Conservation (phyloP, 2,329 filamentous ascomycete species). For the Cytospora leucostoma region DNA sequence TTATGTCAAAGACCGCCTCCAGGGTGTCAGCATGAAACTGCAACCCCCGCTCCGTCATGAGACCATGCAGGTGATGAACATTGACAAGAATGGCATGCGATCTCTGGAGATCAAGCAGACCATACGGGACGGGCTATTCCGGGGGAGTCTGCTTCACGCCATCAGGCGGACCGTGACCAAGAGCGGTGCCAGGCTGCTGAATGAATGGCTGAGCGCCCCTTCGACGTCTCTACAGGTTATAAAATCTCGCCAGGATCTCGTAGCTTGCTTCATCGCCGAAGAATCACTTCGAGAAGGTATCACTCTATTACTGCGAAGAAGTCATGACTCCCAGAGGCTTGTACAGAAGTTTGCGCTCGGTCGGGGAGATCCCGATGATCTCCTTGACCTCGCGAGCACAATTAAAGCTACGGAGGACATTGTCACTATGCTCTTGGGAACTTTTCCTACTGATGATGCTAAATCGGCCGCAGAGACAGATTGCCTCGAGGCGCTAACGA, state of each 20-base stretch:
- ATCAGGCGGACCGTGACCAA: conserved; percentile 88
- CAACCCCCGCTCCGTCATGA: conserved; percentile 79
- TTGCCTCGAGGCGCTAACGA: conserved; percentile 49
- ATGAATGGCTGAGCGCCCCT: conserved; percentile 82
- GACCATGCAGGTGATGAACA: conserved; percentile 76
- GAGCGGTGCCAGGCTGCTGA: conserved; percentile 81
- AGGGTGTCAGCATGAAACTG: conserved; percentile 76
- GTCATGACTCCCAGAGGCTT: conserved; percentile 83
- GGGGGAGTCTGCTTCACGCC: conserved; percentile 87
- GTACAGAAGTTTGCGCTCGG: conserved; percentile 94
- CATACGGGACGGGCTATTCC: conserved; percentile 73
- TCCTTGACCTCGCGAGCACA: conserved; percentile 80
- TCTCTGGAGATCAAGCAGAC: conserved; percentile 89
- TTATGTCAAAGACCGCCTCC: conserved; percentile 79
- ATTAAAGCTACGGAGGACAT: conserved; percentile 74
- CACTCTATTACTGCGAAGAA: conserved; percentile 67
- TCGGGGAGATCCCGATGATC: conserved; percentile 87
- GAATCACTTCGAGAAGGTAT: conserved; percentile 70
- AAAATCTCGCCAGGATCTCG: conserved; percentile 76
- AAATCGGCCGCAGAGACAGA: conserved; percentile 23
- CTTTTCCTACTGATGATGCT: conserved; percentile 13
- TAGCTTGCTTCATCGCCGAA: conserved; percentile 70
- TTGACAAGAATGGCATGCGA: conserved; percentile 88
- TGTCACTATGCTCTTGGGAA: conserved; percentile 45
- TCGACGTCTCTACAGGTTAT: conserved; percentile 85